These are phyloP conservation scores for Candida khao-thaluensis DNA, from an alignment of 805 yeast species.

Conservation along the genomic window DNA sequence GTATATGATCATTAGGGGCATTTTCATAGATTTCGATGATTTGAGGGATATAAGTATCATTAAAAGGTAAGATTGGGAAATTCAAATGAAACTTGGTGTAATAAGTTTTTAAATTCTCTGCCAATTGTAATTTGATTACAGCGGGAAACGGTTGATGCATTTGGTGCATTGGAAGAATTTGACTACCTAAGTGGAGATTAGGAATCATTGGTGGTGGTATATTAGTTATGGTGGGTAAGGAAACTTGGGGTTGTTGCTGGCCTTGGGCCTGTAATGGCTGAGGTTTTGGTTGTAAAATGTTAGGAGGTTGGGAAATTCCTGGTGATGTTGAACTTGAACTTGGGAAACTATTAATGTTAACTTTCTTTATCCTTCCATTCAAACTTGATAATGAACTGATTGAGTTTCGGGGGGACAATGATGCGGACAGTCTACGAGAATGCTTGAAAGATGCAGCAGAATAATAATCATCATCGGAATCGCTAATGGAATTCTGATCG, in stretches of 20 bases:
- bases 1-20: constrained; percentile 24
- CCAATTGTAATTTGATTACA: constrained; percentile 4
- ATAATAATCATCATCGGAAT: constrained; percentile 37
- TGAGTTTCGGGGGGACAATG: constrained; percentile 34
- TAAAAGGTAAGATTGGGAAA: constrained; percentile 47
- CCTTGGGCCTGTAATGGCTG: neutral
- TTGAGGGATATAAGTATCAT: constrained; percentile 21
- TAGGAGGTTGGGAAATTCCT: neutral
- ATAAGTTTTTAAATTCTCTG: constrained; percentile 35
- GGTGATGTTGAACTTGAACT: constrained; percentile 1
- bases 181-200: constrained; percentile 7
- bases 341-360: constrained; percentile 9
- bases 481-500: constrained; percentile 21
- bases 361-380: constrained; percentile 28
- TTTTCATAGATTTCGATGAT: constrained; percentile 19
- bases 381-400: constrained; percentile 30
- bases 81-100: constrained; percentile 43
- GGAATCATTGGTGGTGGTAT: constrained; percentile 7
- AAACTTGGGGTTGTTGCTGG: neutral
- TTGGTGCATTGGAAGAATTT: constrained; percentile 6
- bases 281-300: too few species aligned
- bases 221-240: constrained; percentile 1
- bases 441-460: constrained; percentile 22
- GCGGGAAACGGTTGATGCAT: neutral
- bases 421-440: constrained; percentile 18